Conservation (phyloP, 2,329 filamentous ascomycete species). For the Epicoccum nigrum region DNA sequence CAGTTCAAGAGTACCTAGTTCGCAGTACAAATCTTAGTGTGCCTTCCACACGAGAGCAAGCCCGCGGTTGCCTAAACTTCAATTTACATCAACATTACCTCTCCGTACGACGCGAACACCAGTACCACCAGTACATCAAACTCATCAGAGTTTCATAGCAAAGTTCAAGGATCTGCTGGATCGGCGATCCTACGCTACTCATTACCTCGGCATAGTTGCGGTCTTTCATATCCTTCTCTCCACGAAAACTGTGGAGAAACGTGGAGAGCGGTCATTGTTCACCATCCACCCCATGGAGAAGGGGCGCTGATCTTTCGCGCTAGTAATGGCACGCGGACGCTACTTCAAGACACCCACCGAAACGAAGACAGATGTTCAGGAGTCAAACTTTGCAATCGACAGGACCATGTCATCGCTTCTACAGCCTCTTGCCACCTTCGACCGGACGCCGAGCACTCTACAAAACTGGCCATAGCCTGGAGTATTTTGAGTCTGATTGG, state of each 20-base stretch:
- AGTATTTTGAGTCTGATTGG: too few relatives aligned
- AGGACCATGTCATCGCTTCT: too few relatives aligned
- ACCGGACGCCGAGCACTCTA: too few relatives aligned
- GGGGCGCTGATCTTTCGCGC: constrained; percentile 6
- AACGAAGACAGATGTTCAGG: background rate
- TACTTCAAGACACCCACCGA: background rate
- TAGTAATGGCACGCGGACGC: constrained; percentile 1
- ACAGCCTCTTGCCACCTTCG: too few relatives aligned
- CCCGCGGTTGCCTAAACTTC: background rate
- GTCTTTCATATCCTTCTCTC: constrained; percentile 14
- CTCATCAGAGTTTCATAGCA: background rate
- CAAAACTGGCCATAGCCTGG: too few relatives aligned
- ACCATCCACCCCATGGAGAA: constrained; percentile 18
- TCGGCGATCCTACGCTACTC: constrained; percentile 2
- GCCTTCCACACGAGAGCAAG: constrained; percentile 13
- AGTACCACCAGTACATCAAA: background rate
- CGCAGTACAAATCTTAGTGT: background rate
- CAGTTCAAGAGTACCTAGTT: background rate
- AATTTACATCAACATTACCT: background rate
- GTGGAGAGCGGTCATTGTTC: constrained; percentile 20
- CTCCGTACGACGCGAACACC: background rate
- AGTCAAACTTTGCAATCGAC: background rate
- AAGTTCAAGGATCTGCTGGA: constrained; percentile 1
- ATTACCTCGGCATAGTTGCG: constrained; percentile 18
- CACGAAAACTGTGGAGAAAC: constrained; percentile 23